Conservation (phyloP, 2,329 filamentous ascomycete species). For the Periconia sp. region DNA sequence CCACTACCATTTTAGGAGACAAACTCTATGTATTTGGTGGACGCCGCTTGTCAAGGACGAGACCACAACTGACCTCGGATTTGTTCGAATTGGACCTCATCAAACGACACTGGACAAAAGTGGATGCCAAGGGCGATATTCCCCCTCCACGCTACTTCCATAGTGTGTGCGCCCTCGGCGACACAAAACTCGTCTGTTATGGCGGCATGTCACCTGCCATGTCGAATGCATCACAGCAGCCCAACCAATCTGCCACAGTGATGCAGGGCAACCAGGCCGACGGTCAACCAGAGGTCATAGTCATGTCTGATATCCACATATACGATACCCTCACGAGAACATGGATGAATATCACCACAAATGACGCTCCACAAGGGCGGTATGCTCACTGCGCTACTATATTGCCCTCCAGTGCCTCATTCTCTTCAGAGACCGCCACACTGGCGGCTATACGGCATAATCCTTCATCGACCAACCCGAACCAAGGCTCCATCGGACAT, state of each 20-base stretch:
- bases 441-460: conserved; percentile 89
- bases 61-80: conserved; percentile 83
- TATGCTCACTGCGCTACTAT: conserved; percentile 97
- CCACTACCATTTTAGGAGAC: conserved; percentile 91
- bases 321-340: conserved; percentile 81
- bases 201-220: conserved; percentile 97
- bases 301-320: conserved; percentile 98
- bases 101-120: conserved; percentile 86
- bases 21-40: conserved; percentile 97
- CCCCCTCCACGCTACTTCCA: conserved; percentile 95
- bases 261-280: conserved; percentile 52
- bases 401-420: conserved; percentile 81
- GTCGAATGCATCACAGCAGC: conserved; percentile 69
- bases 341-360: conserved; percentile 82
- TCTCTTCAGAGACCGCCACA: conserved; percentile 81
- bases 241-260: conserved; percentile 38
- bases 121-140: conserved; percentile 81
- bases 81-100: conserved; percentile 93
- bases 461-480: conserved; percentile 76
- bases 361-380: conserved; percentile 84
- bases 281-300: conserved; percentile 80
- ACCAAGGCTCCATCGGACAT: conserved; percentile 85
- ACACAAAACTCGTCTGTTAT: conserved; percentile 96
- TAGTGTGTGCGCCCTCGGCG: conserved; percentile 89
- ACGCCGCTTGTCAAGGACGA: conserved; percentile 78